Conservation (phyloP, 2,329 filamentous ascomycete species). For the Penicillium sp. region DNA sequence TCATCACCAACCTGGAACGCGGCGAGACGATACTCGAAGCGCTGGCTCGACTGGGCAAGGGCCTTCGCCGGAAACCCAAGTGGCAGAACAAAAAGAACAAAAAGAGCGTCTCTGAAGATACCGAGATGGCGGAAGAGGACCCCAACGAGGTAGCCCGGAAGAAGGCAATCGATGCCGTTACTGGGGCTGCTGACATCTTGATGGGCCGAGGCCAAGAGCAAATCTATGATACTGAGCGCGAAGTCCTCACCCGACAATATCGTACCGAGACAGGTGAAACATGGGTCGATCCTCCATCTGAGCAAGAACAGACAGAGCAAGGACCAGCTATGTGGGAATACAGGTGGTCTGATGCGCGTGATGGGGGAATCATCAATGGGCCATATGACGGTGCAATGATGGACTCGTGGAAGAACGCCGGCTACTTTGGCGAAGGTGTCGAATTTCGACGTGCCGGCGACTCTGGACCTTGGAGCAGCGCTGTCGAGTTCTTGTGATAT, state of each 20-base stretch:
- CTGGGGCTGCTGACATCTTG: conserved; percentile 84
- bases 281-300: conserved; percentile 63
- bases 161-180: conserved; percentile 76
- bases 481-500: conserved; percentile 54
- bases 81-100: conserved; percentile 63
- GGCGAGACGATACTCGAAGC: conserved; percentile 89
- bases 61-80: conserved; percentile 59
- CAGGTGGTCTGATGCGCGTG: conserved; percentile 84
- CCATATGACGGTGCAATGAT: conserved; percentile 85
- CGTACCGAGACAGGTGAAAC: conserved; percentile 81
- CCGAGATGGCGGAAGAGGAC: conserved; percentile 74
- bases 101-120: conserved; percentile 49
- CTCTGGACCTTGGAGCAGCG: conserved; percentile 56
- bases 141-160: conserved; percentile 69
- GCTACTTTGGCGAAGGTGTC: conserved; percentile 86
- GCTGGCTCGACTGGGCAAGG: conserved; percentile 74
- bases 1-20: conserved; percentile 73
- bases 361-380: conserved; percentile 76
- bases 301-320: conserved; percentile 37
- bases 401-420: conserved; percentile 86
- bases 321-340: conserved; percentile 74
- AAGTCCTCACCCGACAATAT: conserved; percentile 80
- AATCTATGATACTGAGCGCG: conserved; percentile 88
- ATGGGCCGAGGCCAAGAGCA: conserved; percentile 80
- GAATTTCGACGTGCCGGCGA: conserved; percentile 68